Conservation (phyloP, 1,284 basidiomycete genomes). For the Stygiomarasmius scandens region DNA sequence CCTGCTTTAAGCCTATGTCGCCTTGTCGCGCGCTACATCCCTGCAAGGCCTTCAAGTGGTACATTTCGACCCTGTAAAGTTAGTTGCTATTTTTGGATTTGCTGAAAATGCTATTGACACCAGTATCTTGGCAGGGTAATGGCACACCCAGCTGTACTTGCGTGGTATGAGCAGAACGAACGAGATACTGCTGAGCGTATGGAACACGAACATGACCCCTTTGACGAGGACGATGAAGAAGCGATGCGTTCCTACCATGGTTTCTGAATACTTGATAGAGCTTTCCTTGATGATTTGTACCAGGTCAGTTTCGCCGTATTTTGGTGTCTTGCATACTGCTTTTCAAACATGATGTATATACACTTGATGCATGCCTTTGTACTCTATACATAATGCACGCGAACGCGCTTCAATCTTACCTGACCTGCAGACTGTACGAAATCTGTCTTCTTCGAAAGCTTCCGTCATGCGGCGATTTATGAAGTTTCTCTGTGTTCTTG, state of each 20-base stretch:
- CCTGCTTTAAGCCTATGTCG: constrained; percentile 79
- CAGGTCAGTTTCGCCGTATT: too few relatives aligned
- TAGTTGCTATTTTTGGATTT: constrained; percentile 21
- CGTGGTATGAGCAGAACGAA: constrained; percentile 31
- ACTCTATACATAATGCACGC: too few relatives aligned
- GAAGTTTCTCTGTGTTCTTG: too few relatives aligned
- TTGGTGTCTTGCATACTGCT: too few relatives aligned
- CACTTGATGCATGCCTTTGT: too few relatives aligned
- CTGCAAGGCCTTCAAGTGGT: constrained; percentile 84
- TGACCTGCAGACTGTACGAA: too few relatives aligned
- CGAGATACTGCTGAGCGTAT: not conserved
- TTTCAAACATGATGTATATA: too few relatives aligned
- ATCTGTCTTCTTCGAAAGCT: too few relatives aligned
- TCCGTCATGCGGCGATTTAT: too few relatives aligned
- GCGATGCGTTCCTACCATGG: constrained; percentile 28
- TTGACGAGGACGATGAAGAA: constrained; percentile 24
- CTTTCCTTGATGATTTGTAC: not conserved
- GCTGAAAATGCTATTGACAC: constrained; percentile 3
- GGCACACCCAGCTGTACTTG: constrained; percentile 46
- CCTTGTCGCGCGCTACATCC: constrained; percentile 88
- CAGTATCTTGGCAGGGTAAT: constrained; percentile 34
- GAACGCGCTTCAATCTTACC: too few relatives aligned
- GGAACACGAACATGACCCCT: constrained; percentile 13
- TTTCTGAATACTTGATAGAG: not conserved
- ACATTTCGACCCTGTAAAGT: constrained; percentile 80